These are phyloP conservation scores for Physcomitrellopsis africana DNA, from an alignment of 225 moss, liverwort and hornwort species.

Conservation along the genomic window DNA sequence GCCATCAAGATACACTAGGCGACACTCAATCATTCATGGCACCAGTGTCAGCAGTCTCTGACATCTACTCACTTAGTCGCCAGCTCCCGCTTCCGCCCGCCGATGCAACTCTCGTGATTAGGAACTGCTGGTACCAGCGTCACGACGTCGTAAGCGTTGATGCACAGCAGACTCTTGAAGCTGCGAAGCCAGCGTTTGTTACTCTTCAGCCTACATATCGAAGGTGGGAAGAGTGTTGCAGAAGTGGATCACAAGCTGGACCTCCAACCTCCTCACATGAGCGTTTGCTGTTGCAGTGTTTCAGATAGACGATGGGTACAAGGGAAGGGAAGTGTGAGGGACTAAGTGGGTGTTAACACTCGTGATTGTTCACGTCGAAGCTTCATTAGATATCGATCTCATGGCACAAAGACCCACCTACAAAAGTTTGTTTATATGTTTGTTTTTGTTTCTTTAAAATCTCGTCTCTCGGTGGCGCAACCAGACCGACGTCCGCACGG, in stretches of 20 bases:
- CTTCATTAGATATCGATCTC: slow-evolving; percentile 17
- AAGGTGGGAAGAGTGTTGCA: no score
- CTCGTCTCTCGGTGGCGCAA: slow-evolving; percentile 46
- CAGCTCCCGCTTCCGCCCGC: no score
- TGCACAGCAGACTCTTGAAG: no score
- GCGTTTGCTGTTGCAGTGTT: no score
- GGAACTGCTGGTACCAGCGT: no score
- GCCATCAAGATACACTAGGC: no score
- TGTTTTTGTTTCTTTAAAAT: slow-evolving; percentile 35
- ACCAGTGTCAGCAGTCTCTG: slow-evolving; percentile 7
- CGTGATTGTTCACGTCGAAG: slow-evolving; percentile 23
- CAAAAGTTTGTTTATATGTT: slow-evolving; percentile 29
- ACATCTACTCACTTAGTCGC: background rate
- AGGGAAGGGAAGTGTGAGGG: background rate
- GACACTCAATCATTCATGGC: slow-evolving; percentile 6
- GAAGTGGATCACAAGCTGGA: no score
- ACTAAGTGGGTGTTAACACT: slow-evolving; percentile 28
- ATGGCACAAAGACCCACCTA: slow-evolving; percentile 38
- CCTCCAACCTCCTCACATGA: no score
- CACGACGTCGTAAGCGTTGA: no score
- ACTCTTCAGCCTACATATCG: no score
- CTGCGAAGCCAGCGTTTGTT: no score
- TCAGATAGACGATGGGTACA: background rate
- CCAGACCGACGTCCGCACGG: slow-evolving; percentile 38
- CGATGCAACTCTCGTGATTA: no score